Percentiles rank a stretch among this genome's conserved stretches.
These are phyloP conservation scores for Globisporangium rhizosaccharum DNA, from an alignment of 352 stramenopile genomes.

Conservation along the genomic window DNA sequence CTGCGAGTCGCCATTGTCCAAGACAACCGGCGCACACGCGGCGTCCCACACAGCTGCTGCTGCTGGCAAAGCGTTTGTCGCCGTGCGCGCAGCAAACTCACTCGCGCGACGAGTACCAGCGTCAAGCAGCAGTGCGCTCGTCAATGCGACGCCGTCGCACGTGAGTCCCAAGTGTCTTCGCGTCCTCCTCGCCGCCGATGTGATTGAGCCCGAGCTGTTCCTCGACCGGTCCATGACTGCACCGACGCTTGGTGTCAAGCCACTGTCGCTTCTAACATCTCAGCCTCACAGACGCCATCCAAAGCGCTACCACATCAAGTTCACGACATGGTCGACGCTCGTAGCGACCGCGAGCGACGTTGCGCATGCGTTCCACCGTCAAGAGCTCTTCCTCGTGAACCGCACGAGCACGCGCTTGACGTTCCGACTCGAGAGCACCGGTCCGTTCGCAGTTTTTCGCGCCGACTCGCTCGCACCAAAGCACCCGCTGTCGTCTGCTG, in stretches of 20 bases:
- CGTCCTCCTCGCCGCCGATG: conserved; percentile 50
- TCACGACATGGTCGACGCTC: conserved; percentile 72
- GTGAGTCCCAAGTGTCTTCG: conserved; percentile 45
- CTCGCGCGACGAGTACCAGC: conserved; percentile 20
- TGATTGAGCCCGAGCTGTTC: conserved; percentile 57
- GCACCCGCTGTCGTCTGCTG: conserved; percentile 48
- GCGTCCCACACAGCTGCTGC: conserved; percentile 5
- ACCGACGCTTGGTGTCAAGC: neutral
- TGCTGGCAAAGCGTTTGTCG: conserved; percentile 63
- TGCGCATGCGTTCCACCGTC: conserved; percentile 41
- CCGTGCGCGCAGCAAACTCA: conserved; percentile 61
- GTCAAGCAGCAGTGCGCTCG: neutral
- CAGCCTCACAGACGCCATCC: neutral
- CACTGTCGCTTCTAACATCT: neutral
- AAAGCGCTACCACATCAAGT: conserved; percentile 45
- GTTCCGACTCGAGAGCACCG: conserved; percentile 62
- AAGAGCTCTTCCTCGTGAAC: conserved; percentile 56
- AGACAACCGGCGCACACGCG: neutral
- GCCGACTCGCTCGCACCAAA: conserved; percentile 59
- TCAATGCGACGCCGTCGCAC: conserved; percentile 12
- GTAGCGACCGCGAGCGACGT: conserved; percentile 10
- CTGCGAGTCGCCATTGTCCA: conserved; percentile 8
- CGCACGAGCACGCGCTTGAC: conserved; percentile 49
- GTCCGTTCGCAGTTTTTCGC: conserved; percentile 52
- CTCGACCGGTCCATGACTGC: conserved; percentile 34